Evolutionary conservation across 352 stramenopile species (phyloP).

Genomic region (Phytophthora ramorum): DNA sequence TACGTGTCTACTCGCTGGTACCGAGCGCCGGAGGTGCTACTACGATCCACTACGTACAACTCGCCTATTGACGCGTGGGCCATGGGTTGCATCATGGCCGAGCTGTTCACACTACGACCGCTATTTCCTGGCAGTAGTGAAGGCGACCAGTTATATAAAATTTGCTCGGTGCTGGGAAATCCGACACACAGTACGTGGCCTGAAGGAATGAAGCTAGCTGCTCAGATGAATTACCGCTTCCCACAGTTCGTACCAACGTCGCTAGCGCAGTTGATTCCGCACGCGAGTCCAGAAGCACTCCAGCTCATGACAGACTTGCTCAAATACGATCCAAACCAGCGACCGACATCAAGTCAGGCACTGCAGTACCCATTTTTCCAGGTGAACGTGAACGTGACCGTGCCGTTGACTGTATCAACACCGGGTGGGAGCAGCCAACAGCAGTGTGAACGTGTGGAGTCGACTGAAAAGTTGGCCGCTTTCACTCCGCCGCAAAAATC

Average conservation of each 20-base stretch:
- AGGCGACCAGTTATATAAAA: constrained; percentile 98
- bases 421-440: constrained; percentile 49
- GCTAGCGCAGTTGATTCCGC: constrained; percentile 90
- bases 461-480: constrained; percentile 42
- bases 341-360: constrained; percentile 93
- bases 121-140: constrained; percentile 98
- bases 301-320: constrained; percentile 94
- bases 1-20: constrained; percentile 99
- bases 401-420: constrained; percentile 76
- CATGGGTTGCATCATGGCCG: constrained; percentile 98
- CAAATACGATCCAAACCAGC: constrained; percentile 93
- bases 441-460: constrained; percentile 56
- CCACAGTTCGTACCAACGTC: constrained; percentile 94
- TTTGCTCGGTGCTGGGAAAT: constrained; percentile 95
- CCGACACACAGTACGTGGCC: constrained; percentile 92
- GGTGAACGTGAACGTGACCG: constrained; percentile 80
- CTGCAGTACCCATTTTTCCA: constrained; percentile 97
- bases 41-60: constrained; percentile 96
- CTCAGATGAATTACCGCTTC: constrained; percentile 97
- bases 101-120: constrained; percentile 96
- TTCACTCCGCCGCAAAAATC: constrained; percentile 76
- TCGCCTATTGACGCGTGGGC: constrained; percentile 98
- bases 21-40: constrained; percentile 96
- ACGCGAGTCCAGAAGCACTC: constrained; percentile 90
- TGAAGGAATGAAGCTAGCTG: constrained; percentile 95